phyloP scores from a whole-genome alignment of 108 stramenopile genomes.

The Poteriospumella lacustris region DNA sequence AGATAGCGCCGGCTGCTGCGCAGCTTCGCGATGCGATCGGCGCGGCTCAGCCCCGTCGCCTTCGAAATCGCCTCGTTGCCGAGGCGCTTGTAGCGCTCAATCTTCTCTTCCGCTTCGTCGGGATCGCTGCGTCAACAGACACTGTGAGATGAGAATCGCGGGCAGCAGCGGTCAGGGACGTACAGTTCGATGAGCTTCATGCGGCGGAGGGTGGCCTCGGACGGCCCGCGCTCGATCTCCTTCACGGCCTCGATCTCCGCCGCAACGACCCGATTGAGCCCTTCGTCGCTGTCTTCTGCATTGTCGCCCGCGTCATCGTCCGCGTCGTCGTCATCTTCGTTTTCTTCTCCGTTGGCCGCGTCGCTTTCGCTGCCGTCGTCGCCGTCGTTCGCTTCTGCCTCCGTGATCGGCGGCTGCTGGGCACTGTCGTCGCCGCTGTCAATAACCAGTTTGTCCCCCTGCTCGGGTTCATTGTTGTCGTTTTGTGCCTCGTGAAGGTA shows the following conservation, averaged over 20 bases:
- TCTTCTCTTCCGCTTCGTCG: constrained; percentile 2
- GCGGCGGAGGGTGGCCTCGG: neutral
- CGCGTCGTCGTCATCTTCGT: no score
- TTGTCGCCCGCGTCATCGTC: no score
- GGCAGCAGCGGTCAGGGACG: neutral
- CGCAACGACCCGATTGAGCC: no score
- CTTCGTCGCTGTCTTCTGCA: no score
- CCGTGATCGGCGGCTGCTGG: no score
- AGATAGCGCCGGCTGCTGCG: neutral
- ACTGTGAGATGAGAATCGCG: neutral
- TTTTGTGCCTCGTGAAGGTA: no score
- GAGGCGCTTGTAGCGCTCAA: neutral
- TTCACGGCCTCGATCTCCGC: neutral
- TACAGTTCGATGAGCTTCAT: constrained; percentile 3
- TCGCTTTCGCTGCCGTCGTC: no score
- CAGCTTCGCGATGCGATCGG: neutral
- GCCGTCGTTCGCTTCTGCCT: no score
- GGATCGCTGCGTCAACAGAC: neutral
- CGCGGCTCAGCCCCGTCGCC: neutral
- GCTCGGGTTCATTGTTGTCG: no score
- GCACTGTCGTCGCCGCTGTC: no score
- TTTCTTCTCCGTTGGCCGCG: no score
- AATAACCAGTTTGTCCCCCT: no score
- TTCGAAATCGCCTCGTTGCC: neutral
- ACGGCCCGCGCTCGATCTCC: neutral